Conservation (phyloP, 371 early-diverging fungal species). For the Mortierella sp. region DNA sequence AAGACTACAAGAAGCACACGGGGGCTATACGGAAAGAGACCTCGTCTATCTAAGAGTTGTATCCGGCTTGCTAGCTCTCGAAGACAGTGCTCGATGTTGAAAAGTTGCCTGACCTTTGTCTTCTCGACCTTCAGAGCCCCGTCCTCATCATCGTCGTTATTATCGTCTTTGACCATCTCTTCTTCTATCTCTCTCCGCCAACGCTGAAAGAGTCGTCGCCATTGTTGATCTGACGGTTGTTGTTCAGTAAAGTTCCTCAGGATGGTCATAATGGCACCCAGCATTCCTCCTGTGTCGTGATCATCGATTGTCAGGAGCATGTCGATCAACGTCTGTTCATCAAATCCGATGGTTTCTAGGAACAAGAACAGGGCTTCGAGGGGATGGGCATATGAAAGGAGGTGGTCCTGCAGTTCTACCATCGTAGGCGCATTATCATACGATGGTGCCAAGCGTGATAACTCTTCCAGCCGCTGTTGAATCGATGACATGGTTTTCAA, state of each 20-base stretch:
- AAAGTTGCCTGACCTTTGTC: conserved; percentile 3
- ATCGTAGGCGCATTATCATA: too few species aligned
- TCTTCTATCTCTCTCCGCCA: not conserved
- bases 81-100: conserved; percentile 17
- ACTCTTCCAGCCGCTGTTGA: conserved; percentile 10
- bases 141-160: not conserved
- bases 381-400: conserved; percentile 20
- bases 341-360: conserved; percentile 36
- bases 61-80: conserved; percentile 17
- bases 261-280: conserved; percentile 31
- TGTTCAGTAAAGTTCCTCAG: conserved; percentile 30
- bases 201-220: conserved; percentile 9
- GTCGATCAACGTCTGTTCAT: conserved; percentile 40
- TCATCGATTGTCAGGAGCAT: conserved; percentile 33
- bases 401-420: conserved; percentile 1
- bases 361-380: conserved; percentile 28
- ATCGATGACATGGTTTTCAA: conserved; percentile 22
- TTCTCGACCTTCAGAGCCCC: not conserved
- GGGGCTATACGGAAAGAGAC: conserved; percentile 45
- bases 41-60: conserved; percentile 7
- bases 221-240: conserved; percentile 5
- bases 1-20: conserved; percentile 27
- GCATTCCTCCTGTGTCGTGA: conserved; percentile 31
- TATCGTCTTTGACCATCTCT: not conserved
- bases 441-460: not conserved